Evolutionary conservation across 345 rosid species (phyloP).

Genomic region (Erodium maritimum): DNA sequence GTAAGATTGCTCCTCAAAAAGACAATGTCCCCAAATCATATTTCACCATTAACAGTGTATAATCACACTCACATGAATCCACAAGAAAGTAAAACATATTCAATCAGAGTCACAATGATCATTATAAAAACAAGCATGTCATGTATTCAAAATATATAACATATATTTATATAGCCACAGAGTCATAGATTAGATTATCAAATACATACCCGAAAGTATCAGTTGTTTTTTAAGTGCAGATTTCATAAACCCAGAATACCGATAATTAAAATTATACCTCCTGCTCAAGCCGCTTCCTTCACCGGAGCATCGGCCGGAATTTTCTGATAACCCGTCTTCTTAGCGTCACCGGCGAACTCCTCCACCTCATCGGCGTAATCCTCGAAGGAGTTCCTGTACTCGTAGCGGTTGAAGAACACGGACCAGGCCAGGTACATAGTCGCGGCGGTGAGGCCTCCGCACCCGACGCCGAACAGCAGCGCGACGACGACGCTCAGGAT

Average conservation of each 20-base stretch:
- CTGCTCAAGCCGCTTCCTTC: not conserved
- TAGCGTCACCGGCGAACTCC: slow-evolving; percentile 25
- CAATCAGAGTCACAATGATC: not conserved
- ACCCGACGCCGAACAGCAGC: slow-evolving; percentile 80
- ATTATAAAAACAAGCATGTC: not conserved
- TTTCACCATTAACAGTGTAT: no score
- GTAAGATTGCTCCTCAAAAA: no score
- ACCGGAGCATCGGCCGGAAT: slow-evolving; percentile 28
- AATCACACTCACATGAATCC: no score
- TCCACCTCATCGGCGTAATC: slow-evolving; percentile 32
- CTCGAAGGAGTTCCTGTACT: slow-evolving; percentile 14
- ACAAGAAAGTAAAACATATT: not conserved
- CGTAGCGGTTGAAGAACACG: slow-evolving; percentile 37
- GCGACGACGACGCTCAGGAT: slow-evolving; percentile 82
- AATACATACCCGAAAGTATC: not conserved
- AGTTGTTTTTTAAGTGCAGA: no score
- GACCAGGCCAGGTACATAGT: slow-evolving; percentile 86
- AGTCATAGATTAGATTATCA: not conserved
- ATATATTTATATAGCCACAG: not conserved
- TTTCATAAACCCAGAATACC: not conserved
- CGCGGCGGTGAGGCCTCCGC: slow-evolving; percentile 87
- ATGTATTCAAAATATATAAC: not conserved
- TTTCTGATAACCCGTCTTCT: slow-evolving; percentile 74
- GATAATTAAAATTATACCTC: no score
- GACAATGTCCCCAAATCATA: no score